A percentile compares a stretch with the other conserved stretches of the same genome.
Evolutionary conservation across 192 early-diverging fungal species (phyloP).

Genomic region (Funneliformis mosseae): DNA sequence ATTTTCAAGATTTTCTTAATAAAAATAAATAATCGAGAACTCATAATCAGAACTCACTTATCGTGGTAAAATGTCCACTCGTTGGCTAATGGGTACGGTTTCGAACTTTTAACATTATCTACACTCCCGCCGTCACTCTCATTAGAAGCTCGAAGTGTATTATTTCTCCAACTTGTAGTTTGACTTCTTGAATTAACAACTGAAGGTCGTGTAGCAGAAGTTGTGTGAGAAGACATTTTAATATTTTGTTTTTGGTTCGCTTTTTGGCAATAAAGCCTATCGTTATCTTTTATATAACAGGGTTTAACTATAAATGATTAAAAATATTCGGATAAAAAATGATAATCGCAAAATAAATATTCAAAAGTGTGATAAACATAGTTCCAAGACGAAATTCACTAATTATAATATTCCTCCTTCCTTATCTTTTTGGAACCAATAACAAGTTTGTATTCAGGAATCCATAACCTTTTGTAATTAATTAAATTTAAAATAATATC

Average conservation of each 20-base stretch:
- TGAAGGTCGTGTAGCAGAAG: neutral
- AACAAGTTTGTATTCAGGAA: no score
- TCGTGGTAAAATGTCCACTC: slow-evolving; percentile 51
- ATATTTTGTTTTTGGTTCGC: neutral
- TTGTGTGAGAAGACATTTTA: neutral
- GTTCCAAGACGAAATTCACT: no score
- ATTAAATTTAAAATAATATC: no score
- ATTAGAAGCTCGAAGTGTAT: slow-evolving; percentile 2
- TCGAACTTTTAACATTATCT: slow-evolving; percentile 27
- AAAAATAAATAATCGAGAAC: neutral
- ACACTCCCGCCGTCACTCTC: slow-evolving; percentile 26
- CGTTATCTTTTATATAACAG: neutral
- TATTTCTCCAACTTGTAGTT: neutral
- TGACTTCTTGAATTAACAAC: neutral
- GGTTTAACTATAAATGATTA: neutral
- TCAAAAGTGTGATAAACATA: no score
- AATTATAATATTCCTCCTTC: no score
- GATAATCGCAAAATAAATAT: no score
- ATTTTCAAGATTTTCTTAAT: no score
- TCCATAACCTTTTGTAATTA: no score
- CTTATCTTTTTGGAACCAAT: no score
- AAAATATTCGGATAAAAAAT: no score
- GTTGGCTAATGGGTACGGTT: slow-evolving; percentile 41
- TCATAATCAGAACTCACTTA: slow-evolving; percentile 36
- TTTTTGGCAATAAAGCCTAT: neutral